Base-by-base conservation (phyloP, 2,329 filamentous ascomycete genomes). In the Clonostachys chloroleuca region DNA sequence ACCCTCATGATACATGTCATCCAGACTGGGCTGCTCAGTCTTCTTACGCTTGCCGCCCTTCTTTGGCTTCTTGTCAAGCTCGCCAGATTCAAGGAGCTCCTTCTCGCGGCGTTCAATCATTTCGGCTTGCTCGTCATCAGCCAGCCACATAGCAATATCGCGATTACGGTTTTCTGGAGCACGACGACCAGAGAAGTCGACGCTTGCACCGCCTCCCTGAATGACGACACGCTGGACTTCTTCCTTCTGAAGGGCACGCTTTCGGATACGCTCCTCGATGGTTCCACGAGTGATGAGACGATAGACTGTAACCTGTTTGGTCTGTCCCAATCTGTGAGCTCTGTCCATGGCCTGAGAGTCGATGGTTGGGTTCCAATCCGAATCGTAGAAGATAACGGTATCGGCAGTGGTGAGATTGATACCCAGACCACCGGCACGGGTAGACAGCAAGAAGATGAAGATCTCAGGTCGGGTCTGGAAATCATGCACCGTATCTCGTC, bases 1-100 rank as follows among this genome's bases (percentile, higher is more conserved):
- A 96, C 94, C 94, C 78, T 99, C 94, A 65, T 99, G 94, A 71
- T 99, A 99, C 89, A 99, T 91, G 63, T 96, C 92, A 65, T 97
- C 94, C 67, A 97, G 72, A 60, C 87, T 92, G 58, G 81, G 80
- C 40, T 72, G 66, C 37, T 66, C 72, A 49, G 73, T 82, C 54
- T 68, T 74, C 64, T 76, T 69, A 62, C 81, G 82, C 53, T 68
- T 74, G 17, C 69, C 68, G 36, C 78, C 78, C 49, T 80, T 83
- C 68, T 80, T 83, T 71, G 83, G 83, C 54, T 75, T 68, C 69
- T 84, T 86, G 39, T 83, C 80, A 16, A 74, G 68, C 59, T 82
- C 83, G 51, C 88, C 87, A 52, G 81, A 84, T 64, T 89, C 87
- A 40, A 89, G 75, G 7, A 95, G 73, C 66, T 96, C 91, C 54